Conservation (phyloP, 169 alveolate species). For the Eimeria praecox region DNA sequence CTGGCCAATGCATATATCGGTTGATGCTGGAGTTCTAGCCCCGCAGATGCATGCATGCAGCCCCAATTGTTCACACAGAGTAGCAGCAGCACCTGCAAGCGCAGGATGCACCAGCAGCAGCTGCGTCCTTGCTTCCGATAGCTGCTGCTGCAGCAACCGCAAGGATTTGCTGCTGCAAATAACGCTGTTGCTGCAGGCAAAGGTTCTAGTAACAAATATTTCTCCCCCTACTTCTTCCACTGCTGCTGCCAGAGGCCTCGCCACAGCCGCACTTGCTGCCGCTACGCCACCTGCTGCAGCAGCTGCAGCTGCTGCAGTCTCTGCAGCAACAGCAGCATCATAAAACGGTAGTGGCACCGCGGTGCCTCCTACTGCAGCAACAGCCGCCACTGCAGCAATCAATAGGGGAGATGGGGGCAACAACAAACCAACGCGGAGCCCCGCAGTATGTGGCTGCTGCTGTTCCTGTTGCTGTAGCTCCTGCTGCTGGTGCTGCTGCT, state of each 20-base stretch:
- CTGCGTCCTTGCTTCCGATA: constrained; percentile 48
- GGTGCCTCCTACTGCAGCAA: constrained; percentile 42
- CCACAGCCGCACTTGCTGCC: constrained; percentile 59
- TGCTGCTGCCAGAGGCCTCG: constrained; percentile 67
- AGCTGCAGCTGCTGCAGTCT: constrained; percentile 56
- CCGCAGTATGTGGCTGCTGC: constrained; percentile 25
- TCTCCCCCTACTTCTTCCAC: constrained; percentile 55
- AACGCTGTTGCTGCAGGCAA: constrained; percentile 33
- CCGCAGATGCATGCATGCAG: constrained; percentile 56
- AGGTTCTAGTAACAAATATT: background rate
- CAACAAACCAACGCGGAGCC: constrained; percentile 55
- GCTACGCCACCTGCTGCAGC: constrained; percentile 75
- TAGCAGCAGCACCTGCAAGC: constrained; percentile 58
- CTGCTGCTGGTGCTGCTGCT: constrained; percentile 61
- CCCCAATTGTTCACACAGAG: constrained; percentile 39
- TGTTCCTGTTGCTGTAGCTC: constrained; percentile 27
- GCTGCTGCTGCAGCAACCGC: constrained; percentile 76
- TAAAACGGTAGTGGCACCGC: constrained; percentile 49
- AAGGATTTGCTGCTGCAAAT: constrained; percentile 50
- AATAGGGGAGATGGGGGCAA: constrained; percentile 30
- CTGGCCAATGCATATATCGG: background rate
- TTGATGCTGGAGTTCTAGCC: constrained; percentile 18
- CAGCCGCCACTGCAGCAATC: constrained; percentile 53
- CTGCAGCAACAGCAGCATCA: constrained; percentile 74
- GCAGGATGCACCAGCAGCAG: constrained; percentile 68